Conservation (phyloP, 2,329 filamentous ascomycete genomes). For the Daldinia sp. region DNA sequence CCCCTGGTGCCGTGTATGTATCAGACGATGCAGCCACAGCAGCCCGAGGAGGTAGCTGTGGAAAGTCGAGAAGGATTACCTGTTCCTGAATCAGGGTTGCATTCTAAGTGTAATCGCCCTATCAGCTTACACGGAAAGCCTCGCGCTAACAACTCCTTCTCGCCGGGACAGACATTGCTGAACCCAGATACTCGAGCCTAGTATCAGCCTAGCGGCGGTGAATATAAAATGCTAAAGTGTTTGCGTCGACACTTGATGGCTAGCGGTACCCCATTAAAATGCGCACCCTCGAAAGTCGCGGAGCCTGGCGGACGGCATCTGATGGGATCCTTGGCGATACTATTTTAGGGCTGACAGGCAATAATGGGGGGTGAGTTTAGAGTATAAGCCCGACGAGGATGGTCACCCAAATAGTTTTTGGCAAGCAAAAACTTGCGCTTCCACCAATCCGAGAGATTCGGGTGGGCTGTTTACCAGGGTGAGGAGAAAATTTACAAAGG, state of each 20-base stretch:
- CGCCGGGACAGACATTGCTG: slow-evolving; percentile 8
- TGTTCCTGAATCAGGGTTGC: slow-evolving; percentile 36
- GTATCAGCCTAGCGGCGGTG: slow-evolving; percentile 13
- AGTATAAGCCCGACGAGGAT: slow-evolving; percentile 2
- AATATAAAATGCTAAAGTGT: slow-evolving; percentile 9
- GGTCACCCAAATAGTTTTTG: not conserved
- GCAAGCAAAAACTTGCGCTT: slow-evolving; percentile 1
- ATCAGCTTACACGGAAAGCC: slow-evolving; percentile 13
- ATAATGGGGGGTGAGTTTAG: slow-evolving; percentile 19
- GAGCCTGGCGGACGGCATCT: slow-evolving; percentile 21
- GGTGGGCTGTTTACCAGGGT: slow-evolving; percentile 17
- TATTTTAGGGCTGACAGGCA: slow-evolving; percentile 35
- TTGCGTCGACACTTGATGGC: slow-evolving; percentile 16
- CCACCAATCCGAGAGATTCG: slow-evolving; percentile 23
- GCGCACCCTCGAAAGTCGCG: slow-evolving; percentile 13
- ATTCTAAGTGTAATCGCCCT: slow-evolving; percentile 11
- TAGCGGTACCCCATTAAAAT: slow-evolving; percentile 20
- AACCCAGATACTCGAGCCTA: slow-evolving; percentile 6
- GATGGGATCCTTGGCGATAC: slow-evolving; percentile 17
- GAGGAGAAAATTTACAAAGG: slow-evolving; percentile 25
- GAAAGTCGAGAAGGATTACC: slow-evolving; percentile 9
- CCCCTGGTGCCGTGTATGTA: slow-evolving; percentile 34
- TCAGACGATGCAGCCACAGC: slow-evolving; percentile 29
- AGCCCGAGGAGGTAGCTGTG: slow-evolving; percentile 11
- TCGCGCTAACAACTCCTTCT: slow-evolving; percentile 18